Evolutionary conservation across 331 rosid genomes (phyloP).

Genomic region (Rosa hybrid): DNA sequence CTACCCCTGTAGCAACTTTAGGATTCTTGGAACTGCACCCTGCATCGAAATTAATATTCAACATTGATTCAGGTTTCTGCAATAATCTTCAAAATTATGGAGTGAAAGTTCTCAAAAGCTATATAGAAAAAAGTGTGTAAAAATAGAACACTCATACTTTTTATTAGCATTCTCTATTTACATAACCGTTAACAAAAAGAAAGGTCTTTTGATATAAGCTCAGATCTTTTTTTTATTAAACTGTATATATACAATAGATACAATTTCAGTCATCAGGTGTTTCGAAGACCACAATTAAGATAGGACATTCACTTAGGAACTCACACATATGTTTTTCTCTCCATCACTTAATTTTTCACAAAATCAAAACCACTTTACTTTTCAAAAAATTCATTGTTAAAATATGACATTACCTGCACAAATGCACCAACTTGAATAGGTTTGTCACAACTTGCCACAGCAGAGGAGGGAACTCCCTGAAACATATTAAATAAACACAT

Average conservation of each 20-base stretch:
- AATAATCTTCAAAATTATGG: too few species aligned
- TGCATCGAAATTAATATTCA: too few species aligned
- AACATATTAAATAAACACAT: slow-evolving; percentile 30
- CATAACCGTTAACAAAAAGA: too few species aligned
- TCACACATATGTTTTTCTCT: neutral
- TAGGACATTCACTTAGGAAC: slow-evolving; percentile 11
- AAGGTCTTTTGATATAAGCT: too few species aligned
- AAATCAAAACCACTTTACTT: neutral
- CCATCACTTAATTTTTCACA: neutral
- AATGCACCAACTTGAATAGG: slow-evolving; percentile 96
- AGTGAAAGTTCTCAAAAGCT: too few species aligned
- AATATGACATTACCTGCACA: slow-evolving; percentile 65
- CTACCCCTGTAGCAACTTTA: too few species aligned
- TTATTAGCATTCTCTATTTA: too few species aligned
- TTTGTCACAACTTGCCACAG: slow-evolving; percentile 77
- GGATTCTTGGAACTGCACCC: too few species aligned
- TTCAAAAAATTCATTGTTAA: neutral
- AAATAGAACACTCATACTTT: too few species aligned
- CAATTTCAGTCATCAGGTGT: slow-evolving; percentile 20
- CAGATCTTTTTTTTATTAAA: slow-evolving; percentile 56
- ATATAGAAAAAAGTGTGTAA: too few species aligned
- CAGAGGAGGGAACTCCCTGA: slow-evolving; percentile 83
- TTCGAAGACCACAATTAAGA: slow-evolving; percentile 12
- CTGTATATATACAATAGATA: slow-evolving; percentile 43
- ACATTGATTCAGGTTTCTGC: too few species aligned